Evolutionary conservation across 2,329 filamentous ascomycete species (phyloP).

Genomic region (Akanthomyces uredinophilus): DNA sequence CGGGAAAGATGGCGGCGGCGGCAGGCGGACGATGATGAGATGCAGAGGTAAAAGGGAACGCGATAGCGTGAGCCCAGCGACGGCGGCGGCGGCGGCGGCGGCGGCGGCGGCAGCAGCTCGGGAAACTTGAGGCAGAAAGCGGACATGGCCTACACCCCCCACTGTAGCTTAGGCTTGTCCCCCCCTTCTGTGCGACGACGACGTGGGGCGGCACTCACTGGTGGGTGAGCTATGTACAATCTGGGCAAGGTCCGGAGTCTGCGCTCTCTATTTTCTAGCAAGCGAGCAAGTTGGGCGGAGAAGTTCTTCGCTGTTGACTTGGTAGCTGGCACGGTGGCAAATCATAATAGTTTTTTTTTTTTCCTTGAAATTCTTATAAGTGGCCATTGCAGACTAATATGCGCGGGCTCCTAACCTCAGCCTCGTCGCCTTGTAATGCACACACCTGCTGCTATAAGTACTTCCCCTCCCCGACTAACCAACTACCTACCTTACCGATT

Average conservation of each 20-base stretch:
- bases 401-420: background rate
- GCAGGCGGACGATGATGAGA: background rate
- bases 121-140: background rate
- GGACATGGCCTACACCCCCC: background rate
- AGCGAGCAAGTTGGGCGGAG: background rate
- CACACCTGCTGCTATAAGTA: background rate
- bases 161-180: background rate
- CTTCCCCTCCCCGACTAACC: background rate
- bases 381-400: background rate
- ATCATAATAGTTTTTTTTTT: background rate
- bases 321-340: background rate
- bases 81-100: too few species aligned
- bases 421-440: background rate
- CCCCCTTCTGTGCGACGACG: background rate
- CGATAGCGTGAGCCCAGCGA: background rate
- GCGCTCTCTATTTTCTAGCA: too few species aligned
- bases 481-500: too few species aligned
- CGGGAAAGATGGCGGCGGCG: background rate
- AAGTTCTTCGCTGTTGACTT: background rate
- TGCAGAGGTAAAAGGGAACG: background rate
- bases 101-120: background rate
- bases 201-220: constrained; percentile 1
- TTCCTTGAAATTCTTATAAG: background rate
- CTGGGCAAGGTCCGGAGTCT: background rate
- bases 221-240: background rate